Conservation (phyloP, 2,329 filamentous ascomycete species). For the Fusarium zealandicum region DNA sequence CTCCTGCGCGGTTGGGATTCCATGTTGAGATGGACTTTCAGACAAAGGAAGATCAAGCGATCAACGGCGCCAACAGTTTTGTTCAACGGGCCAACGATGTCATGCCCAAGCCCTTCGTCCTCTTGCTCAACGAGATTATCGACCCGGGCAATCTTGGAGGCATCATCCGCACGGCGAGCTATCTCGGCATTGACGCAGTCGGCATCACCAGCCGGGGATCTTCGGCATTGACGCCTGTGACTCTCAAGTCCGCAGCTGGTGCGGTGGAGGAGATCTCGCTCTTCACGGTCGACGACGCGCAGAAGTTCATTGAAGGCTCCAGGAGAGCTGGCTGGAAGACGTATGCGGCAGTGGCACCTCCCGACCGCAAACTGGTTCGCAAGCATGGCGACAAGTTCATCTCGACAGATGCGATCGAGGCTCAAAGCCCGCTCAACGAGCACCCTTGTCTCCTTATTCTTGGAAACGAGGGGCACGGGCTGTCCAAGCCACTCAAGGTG, state of each 20-base stretch:
- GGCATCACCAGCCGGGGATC: slow-evolving; percentile 77
- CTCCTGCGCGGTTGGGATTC: slow-evolving; percentile 59
- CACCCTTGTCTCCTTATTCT: slow-evolving; percentile 81
- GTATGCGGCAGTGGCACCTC: slow-evolving; percentile 74
- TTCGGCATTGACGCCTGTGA: slow-evolving; percentile 76
- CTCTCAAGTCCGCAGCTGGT: slow-evolving; percentile 87
- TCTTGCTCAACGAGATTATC: slow-evolving; percentile 77
- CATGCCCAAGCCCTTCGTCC: slow-evolving; percentile 69
- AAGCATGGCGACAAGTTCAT: slow-evolving; percentile 54
- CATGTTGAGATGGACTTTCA: slow-evolving; percentile 69
- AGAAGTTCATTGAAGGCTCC: slow-evolving; percentile 73
- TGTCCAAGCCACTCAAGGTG: slow-evolving; percentile 69
- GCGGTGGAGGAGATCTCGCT: slow-evolving; percentile 82
- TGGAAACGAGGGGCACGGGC: slow-evolving; percentile 80
- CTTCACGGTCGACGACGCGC: slow-evolving; percentile 72
- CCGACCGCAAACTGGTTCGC: slow-evolving; percentile 44
- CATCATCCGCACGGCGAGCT: slow-evolving; percentile 87
- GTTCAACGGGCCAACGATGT: slow-evolving; percentile 42
- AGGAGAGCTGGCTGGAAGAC: slow-evolving; percentile 79
- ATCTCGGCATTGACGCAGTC: slow-evolving; percentile 87
- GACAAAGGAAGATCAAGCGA: slow-evolving; percentile 72
- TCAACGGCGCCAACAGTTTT: slow-evolving; percentile 74
- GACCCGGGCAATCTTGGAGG: slow-evolving; percentile 92
- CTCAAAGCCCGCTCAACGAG: slow-evolving; percentile 59
- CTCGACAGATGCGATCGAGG: slow-evolving; percentile 58